Percentiles rank a stretch among this genome's conserved stretches.
Conservation (phyloP, 176 grass and related monocot species). For the Oryza rufipogon region DNA sequence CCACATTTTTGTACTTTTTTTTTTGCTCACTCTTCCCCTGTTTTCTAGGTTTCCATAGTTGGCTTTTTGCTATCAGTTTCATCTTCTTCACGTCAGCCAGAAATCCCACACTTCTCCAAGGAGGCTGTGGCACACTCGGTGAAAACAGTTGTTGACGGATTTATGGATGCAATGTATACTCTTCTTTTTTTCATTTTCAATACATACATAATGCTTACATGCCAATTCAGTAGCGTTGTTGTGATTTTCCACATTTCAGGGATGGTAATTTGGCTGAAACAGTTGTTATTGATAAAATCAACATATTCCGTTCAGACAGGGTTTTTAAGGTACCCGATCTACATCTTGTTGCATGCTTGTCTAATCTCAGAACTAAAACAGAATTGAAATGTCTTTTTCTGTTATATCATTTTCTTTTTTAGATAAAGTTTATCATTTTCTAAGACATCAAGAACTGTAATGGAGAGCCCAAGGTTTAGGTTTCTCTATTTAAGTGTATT, state of each 20-base stretch:
- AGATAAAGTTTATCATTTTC: neutral
- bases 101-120: conserved; percentile 77
- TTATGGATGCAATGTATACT: conserved; percentile 76
- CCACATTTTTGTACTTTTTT: conserved; percentile 5
- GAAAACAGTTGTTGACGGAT: conserved; percentile 92
- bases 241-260: conserved; percentile 59
- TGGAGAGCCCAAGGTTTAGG: neutral
- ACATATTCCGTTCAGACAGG: conserved; percentile 90
- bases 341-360: conserved; percentile 26
- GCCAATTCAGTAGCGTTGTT: conserved; percentile 25
- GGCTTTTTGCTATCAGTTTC: conserved; percentile 71
- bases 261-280: conserved; percentile 52
- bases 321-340: conserved; percentile 78
- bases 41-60: conserved; percentile 86
- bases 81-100: conserved; percentile 49
- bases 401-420: neutral
- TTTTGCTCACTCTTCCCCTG: conserved; percentile 33
- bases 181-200: conserved; percentile 28
- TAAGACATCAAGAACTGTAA: conserved; percentile 2
- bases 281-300: conserved; percentile 82
- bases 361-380: conserved; percentile 25
- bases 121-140: conserved; percentile 64
- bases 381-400: conserved; percentile 25
- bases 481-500: neutral
- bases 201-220: conserved; percentile 27